phyloP scores from a whole-genome alignment of 1,139 yeast genomes.

The Spathaspora sp. region DNA sequence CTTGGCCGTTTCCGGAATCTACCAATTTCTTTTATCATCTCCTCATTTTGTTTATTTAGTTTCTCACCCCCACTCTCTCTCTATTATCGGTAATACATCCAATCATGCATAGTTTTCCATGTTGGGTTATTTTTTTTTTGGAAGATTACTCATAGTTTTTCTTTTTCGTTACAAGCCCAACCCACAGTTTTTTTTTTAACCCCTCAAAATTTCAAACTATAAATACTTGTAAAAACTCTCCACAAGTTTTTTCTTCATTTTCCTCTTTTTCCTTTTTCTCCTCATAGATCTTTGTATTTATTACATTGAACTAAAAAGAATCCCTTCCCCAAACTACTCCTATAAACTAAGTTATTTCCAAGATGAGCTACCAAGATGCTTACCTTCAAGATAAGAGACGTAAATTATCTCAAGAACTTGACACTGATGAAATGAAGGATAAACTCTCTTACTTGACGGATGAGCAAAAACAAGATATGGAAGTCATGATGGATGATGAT shows the following conservation, averaged over 20 bases:
- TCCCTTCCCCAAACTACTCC: background rate
- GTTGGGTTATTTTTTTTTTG: background rate
- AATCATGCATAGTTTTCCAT: background rate
- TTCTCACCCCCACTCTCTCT: background rate
- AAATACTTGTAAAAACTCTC: slow-evolving; percentile 2
- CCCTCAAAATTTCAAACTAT: slow-evolving; percentile 3
- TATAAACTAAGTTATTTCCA: slow-evolving; percentile 8
- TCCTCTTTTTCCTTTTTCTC: slow-evolving; percentile 1
- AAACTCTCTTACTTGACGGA: slow-evolving; percentile 10
- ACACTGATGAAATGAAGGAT: slow-evolving; percentile 11
- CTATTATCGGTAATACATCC: background rate
- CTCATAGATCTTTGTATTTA: slow-evolving; percentile 7
- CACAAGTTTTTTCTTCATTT: background rate
- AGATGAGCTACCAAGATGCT: slow-evolving; percentile 15
- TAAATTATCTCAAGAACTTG: slow-evolving; percentile 13
- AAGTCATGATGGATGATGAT: slow-evolving; percentile 8
- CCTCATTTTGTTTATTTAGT: too few relatives aligned
- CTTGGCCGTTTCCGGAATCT: background rate
- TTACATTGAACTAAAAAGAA: slow-evolving; percentile 6
- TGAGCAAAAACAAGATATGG: slow-evolving; percentile 12
- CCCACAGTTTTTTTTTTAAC: background rate
- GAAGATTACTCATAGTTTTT: too few relatives aligned
- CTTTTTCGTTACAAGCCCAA: too few relatives aligned
- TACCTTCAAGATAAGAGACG: slow-evolving; percentile 14
- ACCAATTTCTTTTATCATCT: too few relatives aligned